Percentiles rank a stretch among this genome's conserved stretches.
Evolutionary conservation across 2,329 filamentous ascomycete species (phyloP).

Genomic region (Botrytis cinerea): DNA sequence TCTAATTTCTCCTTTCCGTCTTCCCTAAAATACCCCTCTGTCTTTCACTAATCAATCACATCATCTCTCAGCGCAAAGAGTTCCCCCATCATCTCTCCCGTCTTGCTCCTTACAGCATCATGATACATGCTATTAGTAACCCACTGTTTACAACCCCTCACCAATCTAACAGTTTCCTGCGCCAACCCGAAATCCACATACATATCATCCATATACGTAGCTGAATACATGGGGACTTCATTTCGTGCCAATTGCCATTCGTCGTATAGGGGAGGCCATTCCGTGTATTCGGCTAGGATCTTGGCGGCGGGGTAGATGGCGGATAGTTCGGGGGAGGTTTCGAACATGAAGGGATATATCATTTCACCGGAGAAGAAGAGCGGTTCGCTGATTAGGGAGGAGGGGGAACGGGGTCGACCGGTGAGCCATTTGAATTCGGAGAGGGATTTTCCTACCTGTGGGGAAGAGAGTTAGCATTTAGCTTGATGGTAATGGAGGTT

Average conservation of each 20-base stretch:
- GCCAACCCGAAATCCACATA: constrained; percentile 82
- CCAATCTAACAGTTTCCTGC: constrained; percentile 69
- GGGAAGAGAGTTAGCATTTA: neutral
- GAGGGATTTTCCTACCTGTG: constrained; percentile 17
- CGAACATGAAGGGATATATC: constrained; percentile 84
- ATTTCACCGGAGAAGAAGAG: constrained; percentile 90
- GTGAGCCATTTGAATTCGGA: constrained; percentile 46
- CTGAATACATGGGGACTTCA: constrained; percentile 82
- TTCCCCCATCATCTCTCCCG: constrained; percentile 74
- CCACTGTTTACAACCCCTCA: constrained; percentile 77
- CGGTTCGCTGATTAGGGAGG: constrained; percentile 49
- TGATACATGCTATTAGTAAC: constrained; percentile 89
- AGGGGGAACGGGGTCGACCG: constrained; percentile 37
- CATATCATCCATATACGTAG: constrained; percentile 85
- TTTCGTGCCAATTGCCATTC: constrained; percentile 71
- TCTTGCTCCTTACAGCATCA: constrained; percentile 72
- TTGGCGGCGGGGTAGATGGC: constrained; percentile 69
- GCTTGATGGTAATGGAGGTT: neutral
- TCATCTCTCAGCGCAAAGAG: constrained; percentile 77
- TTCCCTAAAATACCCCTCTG: too few species aligned
- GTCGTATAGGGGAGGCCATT: constrained; percentile 80
- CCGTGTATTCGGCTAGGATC: constrained; percentile 63
- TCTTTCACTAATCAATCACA: constrained; percentile 52
- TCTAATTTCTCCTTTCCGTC: neutral
- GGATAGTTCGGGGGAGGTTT: constrained; percentile 75